phyloP scores from a whole-genome alignment of 1,139 yeast genomes.

The Geotrichum carabidarum region DNA sequence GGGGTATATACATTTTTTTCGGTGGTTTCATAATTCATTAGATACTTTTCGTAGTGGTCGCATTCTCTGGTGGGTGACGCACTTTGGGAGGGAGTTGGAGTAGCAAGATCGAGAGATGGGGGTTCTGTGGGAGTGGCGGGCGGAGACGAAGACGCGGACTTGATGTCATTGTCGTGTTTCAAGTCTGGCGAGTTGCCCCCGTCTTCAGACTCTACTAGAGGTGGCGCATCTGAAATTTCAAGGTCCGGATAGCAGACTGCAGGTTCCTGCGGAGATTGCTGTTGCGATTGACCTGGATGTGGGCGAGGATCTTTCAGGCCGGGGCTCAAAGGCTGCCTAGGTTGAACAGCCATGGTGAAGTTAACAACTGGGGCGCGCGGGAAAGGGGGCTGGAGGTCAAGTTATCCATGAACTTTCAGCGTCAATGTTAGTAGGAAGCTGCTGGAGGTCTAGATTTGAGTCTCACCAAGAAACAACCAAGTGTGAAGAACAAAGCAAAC shows the following conservation, averaged over 20 bases:
- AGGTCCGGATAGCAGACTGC: background rate
- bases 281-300: background rate
- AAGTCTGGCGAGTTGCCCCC: background rate
- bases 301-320: background rate
- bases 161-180: constrained; percentile 5
- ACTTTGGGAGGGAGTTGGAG: constrained; percentile 21
- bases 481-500: background rate
- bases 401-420: background rate
- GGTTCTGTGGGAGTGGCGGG: constrained; percentile 18
- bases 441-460: background rate
- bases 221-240: background rate
- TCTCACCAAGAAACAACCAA: background rate
- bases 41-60: constrained; percentile 6
- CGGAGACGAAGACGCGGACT: constrained; percentile 14
- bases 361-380: constrained; percentile 2
- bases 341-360: constrained; percentile 6
- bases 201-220: background rate
- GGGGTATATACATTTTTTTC: constrained; percentile 12
- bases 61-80: constrained; percentile 19
- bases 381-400: background rate
- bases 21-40: constrained; percentile 9
- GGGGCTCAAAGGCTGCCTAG: constrained; percentile 8
- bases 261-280: background rate
- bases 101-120: constrained; percentile 21
- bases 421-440: background rate